These are phyloP conservation scores for Amanita thiersii DNA, from an alignment of 768 basidiomycete genomes.

Conservation along the genomic window DNA sequence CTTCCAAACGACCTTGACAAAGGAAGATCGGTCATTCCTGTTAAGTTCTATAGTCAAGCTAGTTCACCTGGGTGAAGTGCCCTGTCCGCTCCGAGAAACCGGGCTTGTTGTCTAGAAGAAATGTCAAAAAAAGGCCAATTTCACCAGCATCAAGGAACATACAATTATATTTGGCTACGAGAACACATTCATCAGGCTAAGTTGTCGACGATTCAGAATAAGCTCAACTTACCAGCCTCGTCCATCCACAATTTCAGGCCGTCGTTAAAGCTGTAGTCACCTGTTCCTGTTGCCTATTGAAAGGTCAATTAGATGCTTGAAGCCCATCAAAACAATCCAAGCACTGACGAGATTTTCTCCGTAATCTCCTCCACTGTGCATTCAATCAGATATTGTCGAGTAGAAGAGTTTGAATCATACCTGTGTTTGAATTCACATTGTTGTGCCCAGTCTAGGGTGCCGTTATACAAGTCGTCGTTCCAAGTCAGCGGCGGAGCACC, in stretches of 20 bases:
- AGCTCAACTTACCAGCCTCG: no score
- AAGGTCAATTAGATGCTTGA: no score
- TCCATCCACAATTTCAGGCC: no score
- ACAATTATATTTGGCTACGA: no score
- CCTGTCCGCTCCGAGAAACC: conserved; percentile 16
- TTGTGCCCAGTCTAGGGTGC: conserved; percentile 13
- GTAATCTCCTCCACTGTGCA: conserved; percentile 11
- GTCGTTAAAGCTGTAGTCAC: no score
- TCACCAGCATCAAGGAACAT: no score
- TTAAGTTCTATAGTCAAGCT: no score
- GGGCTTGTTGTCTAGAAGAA: conserved; percentile 15
- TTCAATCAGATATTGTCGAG: neutral
- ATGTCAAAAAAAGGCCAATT: neutral
- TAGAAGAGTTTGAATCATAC: conserved; percentile 2
- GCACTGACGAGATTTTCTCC: conserved; percentile 17
- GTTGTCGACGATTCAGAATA: no score
- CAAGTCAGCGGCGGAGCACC: conserved; percentile 15
- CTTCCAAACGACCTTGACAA: conserved; percentile 51
- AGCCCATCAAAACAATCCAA: no score
- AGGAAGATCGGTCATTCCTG: neutral
- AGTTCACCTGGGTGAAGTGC: conserved; percentile 20
- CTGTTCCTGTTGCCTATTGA: no score
- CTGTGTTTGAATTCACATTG: conserved; percentile 18
- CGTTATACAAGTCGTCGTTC: conserved; percentile 13
- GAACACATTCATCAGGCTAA: no score